phyloP scores from a whole-genome alignment of 495 filamentous ascomycete genomes.

The Podospora bellae-mahoneyi region DNA sequence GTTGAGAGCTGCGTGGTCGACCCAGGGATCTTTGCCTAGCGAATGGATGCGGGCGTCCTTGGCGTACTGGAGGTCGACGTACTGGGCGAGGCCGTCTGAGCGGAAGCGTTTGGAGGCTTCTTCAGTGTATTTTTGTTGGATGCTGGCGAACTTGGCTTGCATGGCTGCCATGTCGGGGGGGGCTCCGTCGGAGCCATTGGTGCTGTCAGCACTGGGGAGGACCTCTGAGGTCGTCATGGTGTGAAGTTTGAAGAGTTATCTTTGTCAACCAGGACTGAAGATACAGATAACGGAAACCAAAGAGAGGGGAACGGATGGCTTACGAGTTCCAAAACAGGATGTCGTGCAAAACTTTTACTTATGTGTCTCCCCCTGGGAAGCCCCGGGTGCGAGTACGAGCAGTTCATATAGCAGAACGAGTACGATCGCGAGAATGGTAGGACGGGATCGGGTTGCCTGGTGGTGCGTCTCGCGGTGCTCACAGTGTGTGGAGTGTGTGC shows the following conservation, averaged over 20 bases:
- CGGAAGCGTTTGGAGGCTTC: conserved; percentile 50
- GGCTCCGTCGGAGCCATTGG: too few relatives aligned
- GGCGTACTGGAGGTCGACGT: conserved; percentile 35
- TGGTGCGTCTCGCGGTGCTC: not conserved
- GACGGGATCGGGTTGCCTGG: not conserved
- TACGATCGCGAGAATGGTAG: not conserved
- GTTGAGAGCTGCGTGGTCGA: conserved; percentile 41
- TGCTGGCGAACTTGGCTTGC: conserved; percentile 23
- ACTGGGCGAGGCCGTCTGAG: conserved; percentile 41
- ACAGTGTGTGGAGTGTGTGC: not conserved
- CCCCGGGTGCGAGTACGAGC: not conserved
- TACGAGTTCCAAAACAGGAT: not conserved
- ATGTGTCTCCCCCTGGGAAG: not conserved
- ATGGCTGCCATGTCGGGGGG: not conserved
- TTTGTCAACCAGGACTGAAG: not conserved
- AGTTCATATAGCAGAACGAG: not conserved
- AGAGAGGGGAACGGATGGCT: not conserved
- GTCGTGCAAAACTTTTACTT: not conserved
- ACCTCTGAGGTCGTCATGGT: not conserved
- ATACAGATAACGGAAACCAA: not conserved
- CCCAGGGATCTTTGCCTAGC: conserved; percentile 46
- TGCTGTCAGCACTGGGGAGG: not conserved
- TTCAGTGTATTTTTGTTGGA: conserved; percentile 41
- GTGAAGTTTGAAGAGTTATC: not conserved
- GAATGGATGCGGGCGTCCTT: conserved; percentile 32